Percentiles rank a stretch among this genome's conserved stretches.
Evolutionary conservation across 306 rosid species (phyloP).

Genomic region (Heteromeles arbutifolia): DNA sequence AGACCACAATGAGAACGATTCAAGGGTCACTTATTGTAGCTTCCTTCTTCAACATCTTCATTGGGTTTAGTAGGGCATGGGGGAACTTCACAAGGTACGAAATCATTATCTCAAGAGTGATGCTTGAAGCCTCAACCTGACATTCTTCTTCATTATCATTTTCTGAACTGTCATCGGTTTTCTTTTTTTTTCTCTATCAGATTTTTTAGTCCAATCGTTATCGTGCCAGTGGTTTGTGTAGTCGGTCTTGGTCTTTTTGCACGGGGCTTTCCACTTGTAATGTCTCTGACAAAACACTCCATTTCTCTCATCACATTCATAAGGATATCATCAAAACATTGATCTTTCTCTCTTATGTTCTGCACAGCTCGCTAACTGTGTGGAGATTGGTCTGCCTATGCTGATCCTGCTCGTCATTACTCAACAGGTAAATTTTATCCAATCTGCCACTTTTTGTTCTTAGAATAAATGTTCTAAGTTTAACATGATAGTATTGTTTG

Average conservation of each 20-base stretch:
- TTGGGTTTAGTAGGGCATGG: conserved; percentile 74
- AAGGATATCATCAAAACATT: neutral
- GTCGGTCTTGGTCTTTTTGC: conserved; percentile 78
- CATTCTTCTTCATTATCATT: neutral
- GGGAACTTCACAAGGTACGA: conserved; percentile 59
- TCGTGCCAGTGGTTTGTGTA: conserved; percentile 68
- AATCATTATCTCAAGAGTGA: neutral
- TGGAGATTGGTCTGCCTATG: conserved; percentile 89
- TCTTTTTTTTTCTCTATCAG: conserved; percentile 37
- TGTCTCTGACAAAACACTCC: conserved; percentile 7
- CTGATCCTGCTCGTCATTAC: conserved; percentile 59
- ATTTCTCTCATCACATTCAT: conserved; percentile 1
- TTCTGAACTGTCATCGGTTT: neutral
- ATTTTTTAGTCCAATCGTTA: conserved; percentile 59
- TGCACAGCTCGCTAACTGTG: conserved; percentile 73
- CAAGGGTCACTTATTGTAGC: conserved; percentile 86
- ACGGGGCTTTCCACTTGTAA: conserved; percentile 87
- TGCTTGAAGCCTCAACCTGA: conserved; percentile 3
- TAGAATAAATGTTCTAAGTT: neutral
- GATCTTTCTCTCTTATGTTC: conserved; percentile 17
- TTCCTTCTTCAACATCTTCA: conserved; percentile 66
- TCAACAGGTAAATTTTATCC: conserved; percentile 57
- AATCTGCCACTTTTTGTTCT: neutral
- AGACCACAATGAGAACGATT: conserved; percentile 62
- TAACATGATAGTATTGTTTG: conserved; percentile 1